phyloP scores from a whole-genome alignment of 176 grass and related monocot species.

The Pharus latifolius region DNA sequence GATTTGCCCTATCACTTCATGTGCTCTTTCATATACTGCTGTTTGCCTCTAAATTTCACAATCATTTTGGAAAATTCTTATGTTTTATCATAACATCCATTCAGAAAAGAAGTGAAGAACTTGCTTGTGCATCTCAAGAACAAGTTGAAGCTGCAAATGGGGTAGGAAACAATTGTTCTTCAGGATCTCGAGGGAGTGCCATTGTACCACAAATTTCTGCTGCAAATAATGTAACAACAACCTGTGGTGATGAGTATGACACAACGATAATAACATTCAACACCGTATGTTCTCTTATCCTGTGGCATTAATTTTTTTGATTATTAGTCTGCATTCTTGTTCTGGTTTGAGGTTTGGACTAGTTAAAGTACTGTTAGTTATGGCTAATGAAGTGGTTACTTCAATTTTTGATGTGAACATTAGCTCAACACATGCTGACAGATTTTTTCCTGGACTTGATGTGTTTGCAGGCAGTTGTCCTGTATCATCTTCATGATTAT shows the following conservation, averaged over 20 bases:
- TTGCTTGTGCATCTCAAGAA: constrained; percentile 56
- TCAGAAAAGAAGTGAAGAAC: constrained; percentile 78
- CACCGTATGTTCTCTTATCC: constrained; percentile 54
- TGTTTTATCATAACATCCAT: constrained; percentile 20
- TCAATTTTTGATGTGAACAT: not conserved
- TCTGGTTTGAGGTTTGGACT: constrained; percentile 3
- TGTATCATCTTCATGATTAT: constrained; percentile 80
- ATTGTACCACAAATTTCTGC: constrained; percentile 47
- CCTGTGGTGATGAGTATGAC: constrained; percentile 73
- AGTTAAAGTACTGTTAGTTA: not conserved
- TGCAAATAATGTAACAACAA: constrained; percentile 36
- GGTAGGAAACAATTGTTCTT: constrained; percentile 25
- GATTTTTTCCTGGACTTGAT: constrained; percentile 9
- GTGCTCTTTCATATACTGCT: not conserved
- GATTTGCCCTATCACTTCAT: not conserved
- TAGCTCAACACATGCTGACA: constrained; percentile 6
- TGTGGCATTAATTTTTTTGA: not conserved
- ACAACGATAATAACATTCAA: constrained; percentile 79
- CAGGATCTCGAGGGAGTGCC: constrained; percentile 43
- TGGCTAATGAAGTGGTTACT: not conserved
- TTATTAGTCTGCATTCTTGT: not conserved
- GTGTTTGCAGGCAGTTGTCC: constrained; percentile 67
- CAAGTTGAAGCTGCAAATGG: constrained; percentile 57
- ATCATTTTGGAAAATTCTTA: not conserved
- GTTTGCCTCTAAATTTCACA: not conserved